phyloP scores from a whole-genome alignment of 352 stramenopile genomes.

The Phytopythium aichiense region DNA sequence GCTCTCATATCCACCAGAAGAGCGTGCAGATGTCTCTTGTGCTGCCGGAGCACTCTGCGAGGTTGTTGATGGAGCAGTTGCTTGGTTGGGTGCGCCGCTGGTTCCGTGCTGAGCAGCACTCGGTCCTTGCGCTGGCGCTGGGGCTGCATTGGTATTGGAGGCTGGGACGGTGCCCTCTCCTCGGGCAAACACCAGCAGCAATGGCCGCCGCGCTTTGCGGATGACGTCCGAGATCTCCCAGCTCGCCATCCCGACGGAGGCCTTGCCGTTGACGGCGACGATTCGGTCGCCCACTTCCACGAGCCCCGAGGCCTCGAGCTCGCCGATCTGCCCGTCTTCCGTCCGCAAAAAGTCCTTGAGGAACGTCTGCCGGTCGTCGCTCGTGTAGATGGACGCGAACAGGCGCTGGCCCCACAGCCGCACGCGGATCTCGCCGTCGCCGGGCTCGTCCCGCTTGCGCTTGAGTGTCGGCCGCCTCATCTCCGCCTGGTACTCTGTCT shows the following conservation, averaged over 20 bases:
- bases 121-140: background rate
- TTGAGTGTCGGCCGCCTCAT: slow-evolving; percentile 35
- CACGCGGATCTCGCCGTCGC: slow-evolving; percentile 20
- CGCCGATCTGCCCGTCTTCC: slow-evolving; percentile 35
- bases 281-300: slow-evolving; percentile 54
- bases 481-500: slow-evolving; percentile 17
- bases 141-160: background rate
- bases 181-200: slow-evolving; percentile 35
- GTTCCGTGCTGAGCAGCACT: background rate
- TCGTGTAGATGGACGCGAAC: slow-evolving; percentile 64
- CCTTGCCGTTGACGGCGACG: slow-evolving; percentile 34
- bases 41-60: background rate
- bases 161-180: background rate
- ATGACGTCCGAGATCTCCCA: slow-evolving; percentile 50
- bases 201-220: slow-evolving; percentile 28
- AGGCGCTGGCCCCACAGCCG: slow-evolving; percentile 57
- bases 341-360: slow-evolving; percentile 53
- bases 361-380: slow-evolving; percentile 34
- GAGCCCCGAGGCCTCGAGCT: slow-evolving; percentile 56
- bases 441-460: slow-evolving; percentile 31
- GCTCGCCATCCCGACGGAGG: slow-evolving; percentile 31
- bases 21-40: background rate
- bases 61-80: background rate
- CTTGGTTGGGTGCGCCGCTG: background rate
- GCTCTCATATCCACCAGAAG: background rate